phyloP scores from a whole-genome alignment of 495 filamentous ascomycete genomes.

The Zalerion maritima region DNA sequence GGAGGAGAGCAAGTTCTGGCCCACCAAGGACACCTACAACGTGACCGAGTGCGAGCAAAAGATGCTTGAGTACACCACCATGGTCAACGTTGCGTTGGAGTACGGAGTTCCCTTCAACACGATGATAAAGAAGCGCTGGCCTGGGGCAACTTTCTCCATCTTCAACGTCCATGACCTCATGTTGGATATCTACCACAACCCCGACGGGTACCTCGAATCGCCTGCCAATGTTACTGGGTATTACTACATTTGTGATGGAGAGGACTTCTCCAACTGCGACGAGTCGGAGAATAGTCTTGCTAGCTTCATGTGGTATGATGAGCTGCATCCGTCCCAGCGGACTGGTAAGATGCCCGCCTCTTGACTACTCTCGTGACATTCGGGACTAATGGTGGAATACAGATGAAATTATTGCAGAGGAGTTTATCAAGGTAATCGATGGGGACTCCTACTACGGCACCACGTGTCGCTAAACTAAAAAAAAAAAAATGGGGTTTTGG shows the following conservation, averaged over 20 bases:
- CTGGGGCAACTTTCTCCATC: slow-evolving; percentile 44
- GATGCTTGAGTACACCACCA: slow-evolving; percentile 47
- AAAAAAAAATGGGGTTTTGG: too few relatives aligned
- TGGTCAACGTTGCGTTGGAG: slow-evolving; percentile 44
- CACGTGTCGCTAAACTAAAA: too few relatives aligned
- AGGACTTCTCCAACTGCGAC: slow-evolving; percentile 18
- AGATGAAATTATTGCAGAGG: slow-evolving; percentile 34
- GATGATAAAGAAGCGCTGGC: slow-evolving; percentile 37
- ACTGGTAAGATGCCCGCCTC: slow-evolving; percentile 33
- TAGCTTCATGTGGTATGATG: slow-evolving; percentile 42
- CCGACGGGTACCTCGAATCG: slow-evolving; percentile 40
- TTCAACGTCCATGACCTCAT: slow-evolving; percentile 51
- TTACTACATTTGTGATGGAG: slow-evolving; percentile 34
- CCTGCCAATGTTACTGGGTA: slow-evolving; percentile 49
- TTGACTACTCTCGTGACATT: slow-evolving; percentile 29
- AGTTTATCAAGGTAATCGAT: slow-evolving; percentile 45
- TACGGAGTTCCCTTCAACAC: slow-evolving; percentile 46
- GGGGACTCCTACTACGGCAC: slow-evolving; percentile 44
- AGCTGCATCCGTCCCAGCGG: slow-evolving; percentile 52
- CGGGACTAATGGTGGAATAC: slow-evolving; percentile 31
- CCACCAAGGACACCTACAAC: slow-evolving; percentile 39
- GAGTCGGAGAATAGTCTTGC: slow-evolving; percentile 14
- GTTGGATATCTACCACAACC: slow-evolving; percentile 45
- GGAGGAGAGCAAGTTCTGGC: slow-evolving; percentile 40
- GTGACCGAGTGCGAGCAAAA: slow-evolving; percentile 38